Evolutionary conservation across 768 basidiomycete species (phyloP), one percentile per base, ranked within the genome.

Genomic region (Boletus barrowsii): DNA sequence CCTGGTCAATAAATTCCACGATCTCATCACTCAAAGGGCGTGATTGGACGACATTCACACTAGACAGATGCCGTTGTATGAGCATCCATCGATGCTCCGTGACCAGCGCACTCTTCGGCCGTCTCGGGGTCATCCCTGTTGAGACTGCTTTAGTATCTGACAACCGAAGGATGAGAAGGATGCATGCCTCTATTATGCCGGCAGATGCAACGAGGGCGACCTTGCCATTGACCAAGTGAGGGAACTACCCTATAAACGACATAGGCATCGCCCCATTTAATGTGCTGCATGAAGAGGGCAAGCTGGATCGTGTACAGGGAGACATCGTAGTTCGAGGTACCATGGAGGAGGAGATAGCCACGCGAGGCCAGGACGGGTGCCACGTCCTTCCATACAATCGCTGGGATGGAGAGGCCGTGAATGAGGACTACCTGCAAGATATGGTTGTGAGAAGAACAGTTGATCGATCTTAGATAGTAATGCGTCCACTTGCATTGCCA

Each of bases 281-380:
- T 68, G 57, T 90, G 82, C 58, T 92, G 90, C 79, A 93, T 80
- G 46, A 93, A 79, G 7, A 91, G 77, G 0, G 90, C 90, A n/a
- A 93, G 84, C 62, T 92, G 90, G 0, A 82, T 83, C 1, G 83
- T 83, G 64, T 86, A 86, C 4, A 93, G 74, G 6, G 75, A 71
- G 1, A 80, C 71, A 57, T 88, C 79, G 66, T 92, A 89, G 4
- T 20, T 20, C 15, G 46, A 44, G 43, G 18, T 41, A 88, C 88
- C 88, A 58, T 90, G 92, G 8, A 90, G 74, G 24, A 93, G 76
- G 44, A 92, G 86, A 72, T 82, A 86, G 8, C 88, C 88, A 49
- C 72, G 76, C 9, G 77, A 71, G 17, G 81, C 84, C 2, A 90
- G 77, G 43, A 72, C 71, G 5, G 87, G 86, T 1, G 84, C 86